Evolutionary conservation across 148 eudicot genomes (phyloP).

Genomic region (Rhododendron williamsianum): DNA sequence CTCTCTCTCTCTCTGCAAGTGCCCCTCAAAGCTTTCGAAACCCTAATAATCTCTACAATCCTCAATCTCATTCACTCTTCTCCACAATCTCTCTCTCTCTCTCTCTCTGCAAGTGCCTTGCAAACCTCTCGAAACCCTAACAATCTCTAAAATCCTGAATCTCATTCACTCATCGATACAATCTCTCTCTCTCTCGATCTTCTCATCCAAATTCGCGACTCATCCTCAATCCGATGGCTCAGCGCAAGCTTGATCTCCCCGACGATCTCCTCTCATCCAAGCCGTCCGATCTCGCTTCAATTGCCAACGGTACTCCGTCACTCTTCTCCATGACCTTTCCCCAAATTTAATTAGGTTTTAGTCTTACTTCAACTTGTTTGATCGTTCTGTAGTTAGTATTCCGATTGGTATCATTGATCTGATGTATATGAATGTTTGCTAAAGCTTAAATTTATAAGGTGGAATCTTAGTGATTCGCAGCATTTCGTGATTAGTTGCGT

Average conservation of each 20-base stretch:
- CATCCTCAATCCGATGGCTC: conserved; percentile 37
- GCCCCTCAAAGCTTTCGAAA: background rate
- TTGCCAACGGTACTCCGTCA: conserved; percentile 20
- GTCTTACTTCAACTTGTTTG: background rate
- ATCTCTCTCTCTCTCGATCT: conserved; percentile 6
- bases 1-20: background rate
- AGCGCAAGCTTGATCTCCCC: conserved; percentile 54
- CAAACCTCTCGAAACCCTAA: conserved; percentile 12
- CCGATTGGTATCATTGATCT: conserved; percentile 16
- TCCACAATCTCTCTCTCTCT: background rate
- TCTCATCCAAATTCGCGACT: conserved; percentile 15
- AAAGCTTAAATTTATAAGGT: background rate
- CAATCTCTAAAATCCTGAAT: conserved; percentile 5
- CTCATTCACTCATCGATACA: background rate
- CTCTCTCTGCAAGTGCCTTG: conserved; percentile 5
- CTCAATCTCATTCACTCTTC: background rate
- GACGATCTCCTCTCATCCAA: conserved; percentile 63
- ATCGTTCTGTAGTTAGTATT: background rate
- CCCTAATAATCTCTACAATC: background rate
- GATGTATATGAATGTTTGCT: background rate
- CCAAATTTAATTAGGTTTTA: background rate
- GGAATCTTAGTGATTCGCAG: background rate
- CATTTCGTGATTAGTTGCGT: background rate
- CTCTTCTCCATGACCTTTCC: background rate
- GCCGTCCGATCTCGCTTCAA: conserved; percentile 29